Percentiles rank a stretch among this genome's conserved stretches.
phyloP scores from a whole-genome alignment of 2,329 filamentous ascomycete genomes.

The Fusarium sp. region DNA sequence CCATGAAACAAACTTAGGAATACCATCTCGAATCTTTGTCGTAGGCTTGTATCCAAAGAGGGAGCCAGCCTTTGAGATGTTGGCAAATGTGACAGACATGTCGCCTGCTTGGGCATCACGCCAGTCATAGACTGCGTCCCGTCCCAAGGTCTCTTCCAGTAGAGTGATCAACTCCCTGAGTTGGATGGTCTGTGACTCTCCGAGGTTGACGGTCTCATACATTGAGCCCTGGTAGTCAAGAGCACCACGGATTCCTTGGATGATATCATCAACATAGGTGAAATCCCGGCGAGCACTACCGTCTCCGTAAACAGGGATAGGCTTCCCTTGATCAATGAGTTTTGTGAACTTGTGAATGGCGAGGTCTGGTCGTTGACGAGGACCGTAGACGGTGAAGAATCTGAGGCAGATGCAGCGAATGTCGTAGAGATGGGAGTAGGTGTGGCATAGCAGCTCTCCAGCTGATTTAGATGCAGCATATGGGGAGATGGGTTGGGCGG shows the following conservation, averaged over 20 bases:
- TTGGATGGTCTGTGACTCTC: constrained; percentile 21
- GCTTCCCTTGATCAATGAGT: constrained; percentile 24
- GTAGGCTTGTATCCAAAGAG: constrained; percentile 21
- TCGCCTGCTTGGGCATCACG: constrained; percentile 16
- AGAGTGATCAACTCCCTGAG: constrained; percentile 8
- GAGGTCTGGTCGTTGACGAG: constrained; percentile 19
- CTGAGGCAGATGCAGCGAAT: constrained; percentile 26
- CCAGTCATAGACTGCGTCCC: constrained; percentile 10
- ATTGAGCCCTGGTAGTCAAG: constrained; percentile 3
- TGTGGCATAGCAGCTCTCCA: constrained; percentile 13
- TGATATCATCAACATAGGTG: constrained; percentile 20
- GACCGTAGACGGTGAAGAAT: constrained; percentile 26
- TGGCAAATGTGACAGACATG: constrained; percentile 18
- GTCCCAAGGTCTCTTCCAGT: constrained; percentile 1
- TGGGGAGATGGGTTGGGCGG: constrained; percentile 8
- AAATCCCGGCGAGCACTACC: constrained; percentile 9
- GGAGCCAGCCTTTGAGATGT: constrained; percentile 15
- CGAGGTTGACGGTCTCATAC: constrained; percentile 20
- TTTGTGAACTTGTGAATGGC: constrained; percentile 24
- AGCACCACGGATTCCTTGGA: constrained; percentile 8
- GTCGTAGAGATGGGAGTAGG: constrained; percentile 14
- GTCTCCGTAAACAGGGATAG: constrained; percentile 17
- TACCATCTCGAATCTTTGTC: constrained; percentile 8
- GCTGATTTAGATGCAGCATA: constrained; percentile 21
- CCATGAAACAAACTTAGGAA: constrained; percentile 23